Conservation (phyloP, 495 filamentous ascomycete genomes). For the Penicillium waksmanii region DNA sequence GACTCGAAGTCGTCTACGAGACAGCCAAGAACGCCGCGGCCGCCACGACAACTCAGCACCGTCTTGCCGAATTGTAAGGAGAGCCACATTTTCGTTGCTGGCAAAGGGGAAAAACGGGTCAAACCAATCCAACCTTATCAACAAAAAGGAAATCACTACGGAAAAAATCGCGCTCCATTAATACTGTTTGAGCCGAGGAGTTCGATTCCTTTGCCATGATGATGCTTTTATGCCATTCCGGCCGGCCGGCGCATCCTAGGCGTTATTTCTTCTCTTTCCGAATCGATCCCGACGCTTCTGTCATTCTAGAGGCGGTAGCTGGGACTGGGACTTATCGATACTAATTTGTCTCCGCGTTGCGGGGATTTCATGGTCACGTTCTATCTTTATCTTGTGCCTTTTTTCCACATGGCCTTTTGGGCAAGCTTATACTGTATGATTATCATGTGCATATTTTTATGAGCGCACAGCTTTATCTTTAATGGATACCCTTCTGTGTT, state of each 20-base stretch:
- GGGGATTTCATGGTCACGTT: background rate
- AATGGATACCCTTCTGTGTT: slow-evolving; percentile 17
- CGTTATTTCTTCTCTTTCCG: slow-evolving; percentile 12
- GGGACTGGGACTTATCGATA: background rate
- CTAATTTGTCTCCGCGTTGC: background rate
- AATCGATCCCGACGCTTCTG: background rate
- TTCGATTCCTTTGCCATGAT: slow-evolving; percentile 3
- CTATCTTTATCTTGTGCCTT: background rate
- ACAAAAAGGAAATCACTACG: background rate
- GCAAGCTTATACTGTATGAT: background rate
- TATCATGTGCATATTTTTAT: slow-evolving; percentile 6
- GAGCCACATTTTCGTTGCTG: no score
- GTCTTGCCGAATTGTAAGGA: slow-evolving; percentile 43
- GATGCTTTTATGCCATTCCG: slow-evolving; percentile 1
- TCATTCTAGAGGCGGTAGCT: background rate
- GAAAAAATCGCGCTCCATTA: background rate
- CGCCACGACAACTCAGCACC: slow-evolving; percentile 29
- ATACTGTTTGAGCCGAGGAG: background rate
- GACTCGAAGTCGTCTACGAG: slow-evolving; percentile 46
- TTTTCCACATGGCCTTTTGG: no score
- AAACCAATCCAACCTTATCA: no score
- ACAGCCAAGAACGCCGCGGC: slow-evolving; percentile 46
- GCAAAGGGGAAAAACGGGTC: no score
- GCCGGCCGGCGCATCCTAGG: slow-evolving; percentile 18
- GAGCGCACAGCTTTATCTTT: slow-evolving; percentile 10